phyloP scores from a whole-genome alignment of 805 yeast species.

The Teunomyces aglyptinius region DNA sequence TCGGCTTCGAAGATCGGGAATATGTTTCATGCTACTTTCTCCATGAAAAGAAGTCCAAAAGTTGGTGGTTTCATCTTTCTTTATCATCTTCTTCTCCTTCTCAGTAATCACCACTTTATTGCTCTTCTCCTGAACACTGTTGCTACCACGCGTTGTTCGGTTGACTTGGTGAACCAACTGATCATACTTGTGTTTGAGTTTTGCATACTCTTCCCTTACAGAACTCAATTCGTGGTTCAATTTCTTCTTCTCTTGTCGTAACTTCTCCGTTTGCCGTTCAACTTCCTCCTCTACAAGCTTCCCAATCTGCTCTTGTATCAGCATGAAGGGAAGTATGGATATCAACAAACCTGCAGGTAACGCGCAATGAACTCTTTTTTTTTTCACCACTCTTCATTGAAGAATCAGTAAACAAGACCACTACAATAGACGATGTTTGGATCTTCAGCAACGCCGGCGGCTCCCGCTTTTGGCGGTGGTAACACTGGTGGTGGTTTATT shows the following conservation, averaged over 20 bases:
- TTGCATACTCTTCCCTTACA: background rate
- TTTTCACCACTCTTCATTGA: too few species aligned
- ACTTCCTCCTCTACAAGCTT: constrained; percentile 2
- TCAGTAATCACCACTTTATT: background rate
- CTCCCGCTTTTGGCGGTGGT: constrained; percentile 7
- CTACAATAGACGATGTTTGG: constrained; percentile 13
- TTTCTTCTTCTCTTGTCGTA: background rate
- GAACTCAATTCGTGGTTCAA: background rate
- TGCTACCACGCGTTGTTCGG: background rate
- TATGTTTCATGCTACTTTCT: constrained; percentile 4
- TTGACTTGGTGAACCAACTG: background rate
- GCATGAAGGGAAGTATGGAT: background rate
- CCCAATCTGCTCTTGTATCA: constrained; percentile 1
- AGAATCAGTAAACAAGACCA: too few species aligned
- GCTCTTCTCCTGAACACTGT: background rate
- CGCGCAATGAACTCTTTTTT: background rate
- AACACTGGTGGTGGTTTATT: constrained; percentile 12
- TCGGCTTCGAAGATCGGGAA: constrained; percentile 11
- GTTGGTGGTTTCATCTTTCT: constrained; percentile 1
- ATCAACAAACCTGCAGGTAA: constrained; percentile 1
- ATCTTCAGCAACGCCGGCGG: constrained; percentile 7
- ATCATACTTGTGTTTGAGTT: background rate
- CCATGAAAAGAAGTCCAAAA: constrained; percentile 8
- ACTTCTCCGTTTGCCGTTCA: background rate
- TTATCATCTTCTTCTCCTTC: background rate